A percentile compares a stretch with the other conserved stretches of the same genome.
These are phyloP conservation scores for Shiraia bambusicola DNA, from an alignment of 2,329 filamentous ascomycete genomes.

Conservation along the genomic window DNA sequence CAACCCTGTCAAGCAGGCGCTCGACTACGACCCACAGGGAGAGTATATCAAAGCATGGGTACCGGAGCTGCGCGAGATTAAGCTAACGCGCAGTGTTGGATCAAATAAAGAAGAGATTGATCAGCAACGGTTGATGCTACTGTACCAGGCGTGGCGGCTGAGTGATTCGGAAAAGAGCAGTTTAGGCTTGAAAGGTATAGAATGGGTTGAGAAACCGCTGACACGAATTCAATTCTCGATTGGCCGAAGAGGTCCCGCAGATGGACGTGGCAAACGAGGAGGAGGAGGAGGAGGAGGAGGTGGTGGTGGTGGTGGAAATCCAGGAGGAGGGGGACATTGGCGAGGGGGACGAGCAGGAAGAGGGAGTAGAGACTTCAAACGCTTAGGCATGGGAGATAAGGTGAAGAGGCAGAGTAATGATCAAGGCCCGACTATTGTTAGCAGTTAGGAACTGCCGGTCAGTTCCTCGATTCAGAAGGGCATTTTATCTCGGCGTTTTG, in stretches of 20 bases:
- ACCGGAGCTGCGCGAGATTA: constrained; percentile 62
- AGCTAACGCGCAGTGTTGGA: constrained; percentile 25
- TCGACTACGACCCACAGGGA: constrained; percentile 72
- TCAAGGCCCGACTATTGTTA: constrained; percentile 17
- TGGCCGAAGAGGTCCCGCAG: constrained; percentile 29
- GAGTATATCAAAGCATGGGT: constrained; percentile 74
- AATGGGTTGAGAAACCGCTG: constrained; percentile 66
- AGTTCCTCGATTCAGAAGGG: too few relatives aligned
- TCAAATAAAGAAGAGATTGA: constrained; percentile 32
- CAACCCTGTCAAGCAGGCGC: constrained; percentile 78
- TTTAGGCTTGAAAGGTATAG: constrained; percentile 57
- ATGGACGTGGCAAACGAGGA: constrained; percentile 12
- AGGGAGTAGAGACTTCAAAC: constrained; percentile 9
- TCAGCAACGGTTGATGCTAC: constrained; percentile 52
- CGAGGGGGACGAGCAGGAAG: constrained; percentile 3
- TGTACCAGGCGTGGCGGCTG: constrained; percentile 73
- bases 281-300: constrained; percentile 13
- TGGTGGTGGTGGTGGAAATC: constrained; percentile 6
- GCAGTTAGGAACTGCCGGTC: too few relatives aligned
- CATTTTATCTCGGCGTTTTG: too few relatives aligned
- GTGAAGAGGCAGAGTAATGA: constrained; percentile 2
- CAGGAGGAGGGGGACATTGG: constrained; percentile 8
- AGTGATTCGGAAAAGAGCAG: constrained; percentile 58
- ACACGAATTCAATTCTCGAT: constrained; percentile 40
- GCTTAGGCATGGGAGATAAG: constrained; percentile 12